Base-by-base conservation (phyloP, 306 rosid species). In the Parietaria judaica region DNA sequence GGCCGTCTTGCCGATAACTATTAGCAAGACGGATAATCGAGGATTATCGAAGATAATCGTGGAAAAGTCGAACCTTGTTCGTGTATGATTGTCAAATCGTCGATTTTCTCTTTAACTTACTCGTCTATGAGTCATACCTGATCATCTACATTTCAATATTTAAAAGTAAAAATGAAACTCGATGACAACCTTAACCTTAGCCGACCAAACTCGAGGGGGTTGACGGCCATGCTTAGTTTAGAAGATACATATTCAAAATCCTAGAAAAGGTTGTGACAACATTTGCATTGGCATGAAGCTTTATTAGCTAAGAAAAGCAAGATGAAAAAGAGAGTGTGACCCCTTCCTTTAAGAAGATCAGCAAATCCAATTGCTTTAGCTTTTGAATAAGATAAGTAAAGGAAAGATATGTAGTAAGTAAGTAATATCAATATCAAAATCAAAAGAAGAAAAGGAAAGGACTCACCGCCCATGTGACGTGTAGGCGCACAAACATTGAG, bases 381-480 rank as follows among this genome's bases (percentile, higher is more conserved):
- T 73, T 73, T 60, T 41, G 15, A 4, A 17, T 48, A 62, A 44
- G 17, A 23, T 6, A 12, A 48, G 8, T 12, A 13, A 36, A n/a
- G 11, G n/a, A 51, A 51, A 59, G 46, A 36, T 17, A 8, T 3
- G 8, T 12, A 4, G 8, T 3, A 11, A 23, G 5, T 10, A 36
- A 36, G 51, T 7, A 8, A 23, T 14, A 60, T 1, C 9, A 11
- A 49, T 1, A 41, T 55, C 9, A 16, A n/a, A 45, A 54, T 7
- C 13, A n/a, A 49, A 49, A 4, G 13, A 50, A 52, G 43, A 38
- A 49, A 39, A 35, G 67, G 45, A 34, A 64, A 14, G 34, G 50
- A 51, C 67, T 70, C 59, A 70, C 74, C 76, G 66, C 52, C 76
- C 73, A 44, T 53, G 17, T 71, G 68, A 74, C 52, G 63, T 57